Evolutionary conservation across 495 filamentous ascomycete species (phyloP), one percentile per base, ranked within the genome.

Genomic region (Xylaria cubensis): DNA sequence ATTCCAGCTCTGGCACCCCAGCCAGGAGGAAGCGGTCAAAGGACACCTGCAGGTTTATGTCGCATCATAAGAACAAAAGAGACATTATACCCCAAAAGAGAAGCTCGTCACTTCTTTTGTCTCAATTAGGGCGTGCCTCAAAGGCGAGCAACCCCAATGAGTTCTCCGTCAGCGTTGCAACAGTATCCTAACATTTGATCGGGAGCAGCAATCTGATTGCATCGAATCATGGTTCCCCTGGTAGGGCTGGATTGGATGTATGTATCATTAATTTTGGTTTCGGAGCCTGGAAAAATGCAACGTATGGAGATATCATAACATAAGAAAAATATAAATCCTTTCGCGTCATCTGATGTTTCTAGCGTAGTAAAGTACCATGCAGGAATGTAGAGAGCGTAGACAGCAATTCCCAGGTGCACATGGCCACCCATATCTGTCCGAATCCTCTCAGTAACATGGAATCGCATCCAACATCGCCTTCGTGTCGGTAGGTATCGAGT

Each of bases 11-110:
- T 55, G 50, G 19, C 21, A 21, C 48, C 53, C 66, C 53, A 34
- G 46, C 58, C 19, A 48, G 44, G 29, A 64, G 44, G 59, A 42
- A 64, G 68, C 68, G 68, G 68, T 64, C 58, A 70, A 70, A 69
- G 44, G 46, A 53, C 36, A 10, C 36, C 36, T 67, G 65, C 65
- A 67, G 65, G 34, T 55, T 5, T 58, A 39, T 42, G 59, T 51
- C 21, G 68, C 68, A 51, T 64, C 59, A 44, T 42, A 55, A 64
- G 68, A 64, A 19, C 58, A 51, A 48, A 70, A 70, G 44, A 61
- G 32, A 59, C 53, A 69, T 48, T 29, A 19, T 46, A 55, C 51
- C 67, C 46, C 29, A 64, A 70, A 63, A 36, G 41, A 70, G 56
- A 36, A 50, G 29, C 39, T 41, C 58, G 24, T 29, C 68, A 8